Percentiles rank a stretch among this genome's conserved stretches.
Evolutionary conservation across 768 basidiomycete species (phyloP).

Genomic region (Clathrus columnatus): DNA sequence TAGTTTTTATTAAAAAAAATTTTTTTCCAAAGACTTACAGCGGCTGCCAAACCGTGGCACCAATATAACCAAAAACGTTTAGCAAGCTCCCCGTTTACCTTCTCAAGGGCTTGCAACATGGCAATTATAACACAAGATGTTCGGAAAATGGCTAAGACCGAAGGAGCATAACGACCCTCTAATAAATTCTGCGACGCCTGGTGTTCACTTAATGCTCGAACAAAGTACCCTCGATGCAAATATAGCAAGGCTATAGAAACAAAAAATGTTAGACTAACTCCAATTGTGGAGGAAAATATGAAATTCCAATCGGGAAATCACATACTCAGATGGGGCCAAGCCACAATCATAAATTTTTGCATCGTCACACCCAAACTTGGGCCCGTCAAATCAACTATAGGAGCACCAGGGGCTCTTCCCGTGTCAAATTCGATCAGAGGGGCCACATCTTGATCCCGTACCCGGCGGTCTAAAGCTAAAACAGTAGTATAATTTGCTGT

Average conservation of each 20-base stretch:
- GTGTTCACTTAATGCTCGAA: conserved; percentile 62
- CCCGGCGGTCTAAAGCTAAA: conserved; percentile 58
- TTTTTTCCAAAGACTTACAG: neutral
- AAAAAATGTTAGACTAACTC: too few species aligned
- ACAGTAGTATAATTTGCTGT: conserved; percentile 55
- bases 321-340: conserved; percentile 10
- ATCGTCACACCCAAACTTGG: conserved; percentile 9
- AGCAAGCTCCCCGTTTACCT: conserved; percentile 8
- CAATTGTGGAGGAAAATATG: too few species aligned
- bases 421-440: conserved; percentile 9
- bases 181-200: conserved; percentile 17
- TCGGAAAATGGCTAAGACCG: conserved; percentile 10
- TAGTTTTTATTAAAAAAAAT: neutral
- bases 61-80: conserved; percentile 11
- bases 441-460: conserved; percentile 37
- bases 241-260: neutral
- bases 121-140: conserved; percentile 9
- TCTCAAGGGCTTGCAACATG: conserved; percentile 10
- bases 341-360: conserved; percentile 11
- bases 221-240: conserved; percentile 66
- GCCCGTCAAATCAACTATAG: conserved; percentile 7
- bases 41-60: conserved; percentile 10
- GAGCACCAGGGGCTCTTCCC: conserved; percentile 5
- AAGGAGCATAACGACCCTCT: conserved; percentile 8
- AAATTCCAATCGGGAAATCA: neutral